These are phyloP conservation scores for Mycosphaerella sp. DNA, from an alignment of 2,329 filamentous ascomycete genomes.

Conservation along the genomic window DNA sequence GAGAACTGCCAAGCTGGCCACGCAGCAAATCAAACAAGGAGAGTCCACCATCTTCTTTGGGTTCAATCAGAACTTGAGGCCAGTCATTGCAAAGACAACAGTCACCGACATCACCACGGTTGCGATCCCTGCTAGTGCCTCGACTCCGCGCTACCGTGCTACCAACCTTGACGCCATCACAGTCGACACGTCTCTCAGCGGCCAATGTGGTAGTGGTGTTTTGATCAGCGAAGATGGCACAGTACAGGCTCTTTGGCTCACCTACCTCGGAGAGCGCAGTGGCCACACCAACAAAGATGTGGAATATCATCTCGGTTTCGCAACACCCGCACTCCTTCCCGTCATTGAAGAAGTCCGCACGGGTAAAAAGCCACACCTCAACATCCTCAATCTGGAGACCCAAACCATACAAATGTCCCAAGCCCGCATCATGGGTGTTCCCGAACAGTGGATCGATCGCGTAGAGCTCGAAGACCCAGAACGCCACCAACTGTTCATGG, in stretches of 20 bases:
- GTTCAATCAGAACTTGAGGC: conserved; percentile 92
- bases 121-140: conserved; percentile 86
- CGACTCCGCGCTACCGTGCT: conserved; percentile 86
- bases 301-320: conserved; percentile 91
- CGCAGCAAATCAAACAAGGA: conserved; percentile 79
- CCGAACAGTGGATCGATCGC: conserved; percentile 89
- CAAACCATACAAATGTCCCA: conserved; percentile 96
- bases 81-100: conserved; percentile 87
- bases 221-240: conserved; percentile 83
- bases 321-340: conserved; percentile 79
- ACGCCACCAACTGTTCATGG: conserved; percentile 96
- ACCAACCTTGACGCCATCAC: conserved; percentile 97
- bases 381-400: conserved; percentile 91
- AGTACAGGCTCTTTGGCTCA: conserved; percentile 93
- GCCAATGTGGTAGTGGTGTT: conserved; percentile 90
- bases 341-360: conserved; percentile 81
- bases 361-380: conserved; percentile 70
- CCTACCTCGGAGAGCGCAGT: conserved; percentile 86
- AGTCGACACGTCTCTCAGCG: conserved; percentile 85
- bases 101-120: conserved; percentile 98
- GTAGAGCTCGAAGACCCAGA: conserved; percentile 84
- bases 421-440: conserved; percentile 92
- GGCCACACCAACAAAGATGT: conserved; percentile 76
- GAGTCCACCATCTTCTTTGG: conserved; percentile 94
- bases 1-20: conserved; percentile 76